Evolutionary conservation across 2,329 filamentous ascomycete species (phyloP).

Genomic region (Zalaria sp.): DNA sequence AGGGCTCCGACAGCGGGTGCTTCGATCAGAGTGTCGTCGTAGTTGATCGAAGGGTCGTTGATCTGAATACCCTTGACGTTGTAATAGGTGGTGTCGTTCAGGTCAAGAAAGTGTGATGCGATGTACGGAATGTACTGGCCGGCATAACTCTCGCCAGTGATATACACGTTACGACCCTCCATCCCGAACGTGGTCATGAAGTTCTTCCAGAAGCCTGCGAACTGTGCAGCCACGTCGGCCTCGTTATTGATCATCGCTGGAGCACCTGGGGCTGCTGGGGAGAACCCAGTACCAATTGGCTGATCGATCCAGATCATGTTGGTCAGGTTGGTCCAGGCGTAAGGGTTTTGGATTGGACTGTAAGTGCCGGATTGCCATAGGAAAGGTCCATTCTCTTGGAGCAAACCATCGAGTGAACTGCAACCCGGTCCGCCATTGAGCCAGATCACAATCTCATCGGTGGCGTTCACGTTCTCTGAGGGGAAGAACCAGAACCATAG

Average conservation of each 20-base stretch:
- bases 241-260: constrained; percentile 20
- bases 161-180: constrained; percentile 32
- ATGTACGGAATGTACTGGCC: constrained; percentile 94
- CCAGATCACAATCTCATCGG: constrained; percentile 25
- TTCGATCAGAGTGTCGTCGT: constrained; percentile 4
- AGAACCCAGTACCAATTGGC: constrained; percentile 14
- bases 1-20: constrained; percentile 3
- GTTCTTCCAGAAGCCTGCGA: constrained; percentile 33
- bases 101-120: constrained; percentile 37
- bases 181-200: constrained; percentile 37
- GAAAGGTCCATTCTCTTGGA: constrained; percentile 30
- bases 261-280: constrained; percentile 15
- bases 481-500: constrained; percentile 39
- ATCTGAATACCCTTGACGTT: constrained; percentile 18
- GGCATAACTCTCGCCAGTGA: constrained; percentile 60
- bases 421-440: constrained; percentile 27
- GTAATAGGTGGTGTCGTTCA: constrained; percentile 21
- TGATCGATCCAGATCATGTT: constrained; percentile 56
- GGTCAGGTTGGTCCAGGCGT: constrained; percentile 46
- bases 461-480: constrained; percentile 27
- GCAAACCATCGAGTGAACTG: constrained; percentile 26
- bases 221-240: constrained; percentile 25
- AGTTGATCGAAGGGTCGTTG: constrained; percentile 28
- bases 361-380: constrained; percentile 28
- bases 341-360: constrained; percentile 28